Conservation (phyloP, 192 early-diverging fungal genomes). For the Rhizophagus sp. region DNA sequence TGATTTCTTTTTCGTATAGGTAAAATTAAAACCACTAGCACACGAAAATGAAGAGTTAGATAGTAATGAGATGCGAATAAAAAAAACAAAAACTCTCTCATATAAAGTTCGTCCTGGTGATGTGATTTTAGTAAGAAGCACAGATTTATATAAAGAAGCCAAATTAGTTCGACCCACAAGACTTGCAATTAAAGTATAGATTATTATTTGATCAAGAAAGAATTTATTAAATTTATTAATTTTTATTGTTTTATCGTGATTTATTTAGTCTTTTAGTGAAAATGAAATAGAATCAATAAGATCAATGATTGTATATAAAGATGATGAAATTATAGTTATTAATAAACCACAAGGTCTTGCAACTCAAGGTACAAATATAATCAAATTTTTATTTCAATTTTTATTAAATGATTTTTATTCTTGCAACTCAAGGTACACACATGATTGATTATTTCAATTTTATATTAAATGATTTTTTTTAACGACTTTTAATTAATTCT, state of each 20-base stretch:
- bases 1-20: neutral
- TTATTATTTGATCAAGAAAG: no score
- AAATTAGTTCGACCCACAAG: neutral
- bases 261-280: slow-evolving; percentile 1
- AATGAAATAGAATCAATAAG: slow-evolving; percentile 5
- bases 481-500: neutral
- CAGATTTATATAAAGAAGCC: neutral
- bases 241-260: no score
- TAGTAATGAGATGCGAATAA: neutral
- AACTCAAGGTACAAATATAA: neutral
- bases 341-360: neutral
- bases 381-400: no score
- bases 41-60: neutral
- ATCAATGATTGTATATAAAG: slow-evolving; percentile 19
- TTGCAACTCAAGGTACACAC: no score
- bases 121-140: neutral
- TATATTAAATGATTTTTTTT: no score
- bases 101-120: slow-evolving; percentile 5
- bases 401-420: no score
- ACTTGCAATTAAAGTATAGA: neutral
- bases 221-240: neutral
- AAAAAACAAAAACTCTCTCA: neutral
- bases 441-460: no score
- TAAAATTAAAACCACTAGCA: neutral
- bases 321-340: slow-evolving; percentile 8